Conservation (phyloP, 2,329 filamentous ascomycete genomes). For the Penicillium sp. region DNA sequence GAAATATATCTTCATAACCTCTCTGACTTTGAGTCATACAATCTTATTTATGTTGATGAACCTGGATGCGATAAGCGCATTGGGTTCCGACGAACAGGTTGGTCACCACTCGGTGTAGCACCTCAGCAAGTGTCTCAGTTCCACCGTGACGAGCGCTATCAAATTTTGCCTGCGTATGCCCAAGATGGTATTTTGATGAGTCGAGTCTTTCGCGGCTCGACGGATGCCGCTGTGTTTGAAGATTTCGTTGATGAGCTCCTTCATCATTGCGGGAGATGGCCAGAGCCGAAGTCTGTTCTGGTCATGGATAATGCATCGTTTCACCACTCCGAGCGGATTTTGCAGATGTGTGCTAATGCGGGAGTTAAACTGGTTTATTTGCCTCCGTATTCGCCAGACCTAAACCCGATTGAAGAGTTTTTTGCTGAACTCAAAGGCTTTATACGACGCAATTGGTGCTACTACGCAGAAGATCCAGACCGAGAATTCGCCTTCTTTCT, state of each 20-base stretch:
- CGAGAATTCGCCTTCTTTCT: constrained; percentile 23
- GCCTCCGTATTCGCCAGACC: constrained; percentile 13
- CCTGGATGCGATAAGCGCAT: constrained; percentile 31
- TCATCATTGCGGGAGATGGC: constrained; percentile 27
- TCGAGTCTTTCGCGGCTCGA: constrained; percentile 33
- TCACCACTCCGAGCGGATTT: not conserved
- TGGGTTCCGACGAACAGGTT: constrained; percentile 37
- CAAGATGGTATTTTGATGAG: constrained; percentile 33
- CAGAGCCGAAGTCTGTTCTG: constrained; percentile 32
- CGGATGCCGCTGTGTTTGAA: constrained; percentile 32
- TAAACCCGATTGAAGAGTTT: constrained; percentile 36
- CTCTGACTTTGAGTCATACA: constrained; percentile 25
- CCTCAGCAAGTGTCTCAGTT: constrained; percentile 26
- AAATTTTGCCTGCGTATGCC: constrained; percentile 37
- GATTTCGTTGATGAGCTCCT: constrained; percentile 33
- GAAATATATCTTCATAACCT: constrained; percentile 38
- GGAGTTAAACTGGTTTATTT: constrained; percentile 6
- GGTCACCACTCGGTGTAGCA: constrained; percentile 30
- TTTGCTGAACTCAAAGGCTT: constrained; percentile 36
- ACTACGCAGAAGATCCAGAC: constrained; percentile 14
- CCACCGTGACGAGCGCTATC: constrained; percentile 25
- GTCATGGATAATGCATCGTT: not conserved
- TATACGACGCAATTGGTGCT: constrained; percentile 30
- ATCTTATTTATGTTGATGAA: constrained; percentile 25
- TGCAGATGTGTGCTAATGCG: not conserved